These are phyloP conservation scores for Lagerstroemia speciosa DNA, from an alignment of 345 rosid genomes.

Conservation along the genomic window DNA sequence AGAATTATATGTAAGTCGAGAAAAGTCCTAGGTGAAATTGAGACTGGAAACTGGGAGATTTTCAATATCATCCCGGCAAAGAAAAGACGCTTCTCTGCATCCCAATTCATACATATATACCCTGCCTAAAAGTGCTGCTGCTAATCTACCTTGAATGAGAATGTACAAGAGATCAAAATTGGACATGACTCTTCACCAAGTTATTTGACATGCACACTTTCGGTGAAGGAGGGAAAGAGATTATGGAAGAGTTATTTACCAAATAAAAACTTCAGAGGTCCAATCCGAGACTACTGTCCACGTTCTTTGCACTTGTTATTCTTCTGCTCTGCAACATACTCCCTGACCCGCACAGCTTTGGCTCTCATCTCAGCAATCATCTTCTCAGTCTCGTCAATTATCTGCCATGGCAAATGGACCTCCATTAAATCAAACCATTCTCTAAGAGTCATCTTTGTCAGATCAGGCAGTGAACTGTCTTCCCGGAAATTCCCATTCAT, in stretches of 20 bases:
- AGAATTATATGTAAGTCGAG: no score
- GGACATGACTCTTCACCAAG: no score
- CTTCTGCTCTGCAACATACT: conserved; percentile 46
- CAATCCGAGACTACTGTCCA: neutral
- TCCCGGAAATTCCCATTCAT: neutral
- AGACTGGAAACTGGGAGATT: no score
- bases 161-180: no score
- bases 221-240: neutral
- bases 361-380: conserved; percentile 46
- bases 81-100: no score
- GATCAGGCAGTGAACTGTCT: conserved; percentile 19
- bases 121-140: no score
- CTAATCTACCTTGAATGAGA: no score
- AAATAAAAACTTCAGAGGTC: neutral
- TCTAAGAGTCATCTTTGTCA: conserved; percentile 42
- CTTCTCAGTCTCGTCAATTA: conserved; percentile 46
- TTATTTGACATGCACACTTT: neutral
- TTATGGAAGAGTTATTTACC: neutral
- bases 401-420: conserved; percentile 39
- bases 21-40: no score
- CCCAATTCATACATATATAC: no score
- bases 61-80: no score
- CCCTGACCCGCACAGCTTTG: conserved; percentile 31
- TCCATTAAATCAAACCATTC: conserved; percentile 65
- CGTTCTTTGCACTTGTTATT: conserved; percentile 13